Evolutionary conservation across 2,329 filamentous ascomycete genomes (phyloP), one percentile per base, ranked within the genome.

Genomic region (Xylaria polymorpha): DNA sequence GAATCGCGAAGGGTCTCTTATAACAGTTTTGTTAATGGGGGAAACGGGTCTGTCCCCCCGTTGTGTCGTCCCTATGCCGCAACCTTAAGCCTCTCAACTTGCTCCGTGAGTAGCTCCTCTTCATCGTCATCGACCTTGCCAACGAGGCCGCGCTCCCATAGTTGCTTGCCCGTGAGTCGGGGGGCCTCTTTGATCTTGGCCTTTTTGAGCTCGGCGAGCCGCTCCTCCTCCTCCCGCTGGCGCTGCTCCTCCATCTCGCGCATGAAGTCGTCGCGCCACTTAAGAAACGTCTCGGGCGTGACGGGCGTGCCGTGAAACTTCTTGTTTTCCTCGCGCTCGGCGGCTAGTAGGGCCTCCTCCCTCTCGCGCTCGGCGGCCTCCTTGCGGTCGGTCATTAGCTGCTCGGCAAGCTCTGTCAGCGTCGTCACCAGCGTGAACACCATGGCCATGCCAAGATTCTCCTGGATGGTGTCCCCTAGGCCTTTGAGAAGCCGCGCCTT

Each of bases 381-480:
- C 76, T 90, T 88, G 55, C 96, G 90, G 71, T 94, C 90, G 18
- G 86, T 82, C 73, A 98, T 90, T 67, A 99, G 87, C 74, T 90
- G 86, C 83, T 99, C 96, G n/a, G 94, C 95, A 61, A 88, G 86
- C 68, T 99, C 96, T 79, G 98, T 98, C 69, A 99, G 83, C 0
- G 92, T 89, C 15, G 92, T 93, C 63, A 97, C 92, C 29, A 99
- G 84, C 0, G 95, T 94, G 81, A 98, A 99, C 1, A 99, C 84
- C 96, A 99, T 99, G 64, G 94, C 93, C 91, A 98, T 98, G 71
- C 96, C 96, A 68, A 98, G 83, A 74, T 94, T 98, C 80, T 99
- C 96, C 79, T 96, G 91, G 43, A 98, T 92, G 0, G 91, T 92
- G 18, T 91, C 89, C 46, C 89, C 81, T 14, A 98, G 84, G 1